Evolutionary conservation across 208 protist genomes (phyloP).

Genomic region (Wallacemonas rigidus): DNA sequence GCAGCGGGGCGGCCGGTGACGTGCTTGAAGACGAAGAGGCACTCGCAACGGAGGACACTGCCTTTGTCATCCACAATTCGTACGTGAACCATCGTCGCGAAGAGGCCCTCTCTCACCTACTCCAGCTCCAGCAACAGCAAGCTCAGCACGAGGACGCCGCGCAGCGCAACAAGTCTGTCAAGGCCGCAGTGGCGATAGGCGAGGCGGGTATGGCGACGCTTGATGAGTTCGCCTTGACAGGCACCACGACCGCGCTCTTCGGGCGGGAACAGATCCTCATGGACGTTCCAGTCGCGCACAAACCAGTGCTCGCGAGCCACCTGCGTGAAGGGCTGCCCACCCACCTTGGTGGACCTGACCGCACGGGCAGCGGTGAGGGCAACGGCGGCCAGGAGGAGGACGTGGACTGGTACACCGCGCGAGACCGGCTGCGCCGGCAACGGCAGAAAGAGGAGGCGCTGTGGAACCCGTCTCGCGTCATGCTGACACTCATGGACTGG

Average conservation of each 20-base stretch:
- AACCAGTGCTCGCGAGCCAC: slow-evolving; percentile 2
- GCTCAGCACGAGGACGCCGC: slow-evolving; percentile 1
- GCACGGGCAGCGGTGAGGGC: neutral
- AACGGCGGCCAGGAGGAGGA: slow-evolving; percentile 9
- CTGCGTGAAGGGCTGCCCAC: slow-evolving; percentile 7
- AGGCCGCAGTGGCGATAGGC: slow-evolving; percentile 26
- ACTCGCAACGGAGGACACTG: slow-evolving; percentile 21
- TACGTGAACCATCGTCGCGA: slow-evolving; percentile 47
- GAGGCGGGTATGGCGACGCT: slow-evolving; percentile 33
- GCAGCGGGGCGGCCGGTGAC: slow-evolving; percentile 17
- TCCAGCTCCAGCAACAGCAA: slow-evolving; percentile 23
- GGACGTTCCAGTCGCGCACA: slow-evolving; percentile 13
- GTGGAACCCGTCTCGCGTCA: slow-evolving; percentile 68
- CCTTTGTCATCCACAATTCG: slow-evolving; percentile 44
- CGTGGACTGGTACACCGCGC: slow-evolving; percentile 55
- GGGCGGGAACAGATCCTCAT: slow-evolving; percentile 34
- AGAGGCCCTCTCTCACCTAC: slow-evolving; percentile 37
- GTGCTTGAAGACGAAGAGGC: slow-evolving; percentile 14
- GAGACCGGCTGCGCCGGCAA: slow-evolving; percentile 38
- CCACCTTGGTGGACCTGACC: neutral
- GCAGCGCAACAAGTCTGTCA: slow-evolving; percentile 11
- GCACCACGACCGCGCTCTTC: slow-evolving; percentile 21
- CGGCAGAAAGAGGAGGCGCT: slow-evolving; percentile 39
- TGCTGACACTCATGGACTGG: slow-evolving; percentile 84
- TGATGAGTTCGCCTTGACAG: slow-evolving; percentile 35